Base-by-base conservation (phyloP, 2,329 filamentous ascomycete species). In the Cercospora sesami region DNA sequence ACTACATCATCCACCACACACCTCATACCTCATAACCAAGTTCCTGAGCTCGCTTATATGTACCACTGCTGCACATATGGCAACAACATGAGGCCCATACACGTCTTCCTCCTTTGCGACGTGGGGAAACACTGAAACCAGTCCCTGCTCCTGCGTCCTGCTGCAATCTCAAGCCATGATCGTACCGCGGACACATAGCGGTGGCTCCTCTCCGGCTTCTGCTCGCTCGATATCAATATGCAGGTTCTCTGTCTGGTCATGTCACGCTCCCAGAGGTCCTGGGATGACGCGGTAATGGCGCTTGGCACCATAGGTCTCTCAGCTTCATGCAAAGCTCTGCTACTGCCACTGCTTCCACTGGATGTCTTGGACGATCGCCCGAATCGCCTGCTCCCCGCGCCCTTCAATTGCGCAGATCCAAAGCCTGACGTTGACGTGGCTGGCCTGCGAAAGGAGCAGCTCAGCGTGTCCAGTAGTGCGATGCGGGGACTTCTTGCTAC, bases 41-140 rank as follows among this genome's bases (percentile, higher is more conserved):
- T 61, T 73, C 67, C 30, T 63, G 68, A 5, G 66, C 71, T 60
- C 66, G 69, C 59, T 66, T 60, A 57, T 74, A 42, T 42, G 36
- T n/a, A 74, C 73, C 74, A 73, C 14, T 75, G 68, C 57, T 72
- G 67, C 14, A 75, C 72, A 67, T 74, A 74, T 12, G 68, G 68
- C 64, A 74, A 60, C n/a, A 10, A 72, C 68, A 64, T 74, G 73
- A 39, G 73, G 72, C 8, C 72, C 73, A 63, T 75, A 75, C 10
- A 75, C 58, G 48, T 74, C 72, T 39, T 73, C 71, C 16, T 72
- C 73, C 73, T 74, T 39, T 75, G 73, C 42, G 73, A 71, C 23
- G 42, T 69, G 14, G 73, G 73, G 23, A 68, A 42, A 31, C 70
- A 36, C 71, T 69, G 28, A 74, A 73, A 21, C 73, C 73, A 21